A percentile compares a stretch with the other conserved stretches of the same genome.
These are phyloP conservation scores for Alternaria tenuissima DNA, from an alignment of 2,329 filamentous ascomycete genomes.

Conservation along the genomic window DNA sequence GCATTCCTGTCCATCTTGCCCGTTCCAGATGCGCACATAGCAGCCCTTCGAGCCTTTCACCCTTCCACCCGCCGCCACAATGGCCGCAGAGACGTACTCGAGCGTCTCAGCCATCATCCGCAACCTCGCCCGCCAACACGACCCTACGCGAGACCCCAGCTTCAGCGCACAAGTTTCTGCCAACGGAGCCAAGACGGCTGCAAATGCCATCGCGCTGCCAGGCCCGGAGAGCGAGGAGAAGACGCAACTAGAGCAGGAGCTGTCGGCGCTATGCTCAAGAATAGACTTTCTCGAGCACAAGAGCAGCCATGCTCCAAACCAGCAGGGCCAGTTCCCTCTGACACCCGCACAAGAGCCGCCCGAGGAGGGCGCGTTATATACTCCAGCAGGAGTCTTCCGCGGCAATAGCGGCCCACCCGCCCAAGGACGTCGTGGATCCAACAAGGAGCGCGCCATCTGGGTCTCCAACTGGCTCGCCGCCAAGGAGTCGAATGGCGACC, in stretches of 20 bases:
- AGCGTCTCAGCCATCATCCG: slow-evolving; percentile 55
- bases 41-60: slow-evolving; percentile 33
- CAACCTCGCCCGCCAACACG: slow-evolving; percentile 59
- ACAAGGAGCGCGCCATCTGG: slow-evolving; percentile 52
- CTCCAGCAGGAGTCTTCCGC: slow-evolving; percentile 51
- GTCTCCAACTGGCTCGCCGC: slow-evolving; percentile 63
- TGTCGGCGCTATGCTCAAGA: slow-evolving; percentile 78
- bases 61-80: slow-evolving; percentile 31
- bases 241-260: slow-evolving; percentile 79
- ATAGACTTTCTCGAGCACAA: slow-evolving; percentile 85
- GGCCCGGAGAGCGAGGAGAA: slow-evolving; percentile 80
- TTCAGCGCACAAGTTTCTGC: slow-evolving; percentile 56
- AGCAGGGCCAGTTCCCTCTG: slow-evolving; percentile 70
- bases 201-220: slow-evolving; percentile 74
- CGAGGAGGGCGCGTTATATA: slow-evolving; percentile 63
- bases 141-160: slow-evolving; percentile 53
- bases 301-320: slow-evolving; percentile 70
- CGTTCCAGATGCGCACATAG: slow-evolving; percentile 49
- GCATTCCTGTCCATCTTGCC: slow-evolving; percentile 13
- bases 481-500: slow-evolving; percentile 59
- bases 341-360: slow-evolving; percentile 75
- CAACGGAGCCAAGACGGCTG: slow-evolving; percentile 24
- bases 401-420: slow-evolving; percentile 40
- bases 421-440: slow-evolving; percentile 41
- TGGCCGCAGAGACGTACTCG: slow-evolving; percentile 49